Evolutionary conservation across 257 asterid species (phyloP).

Genomic region (Solanum habrochaites): DNA sequence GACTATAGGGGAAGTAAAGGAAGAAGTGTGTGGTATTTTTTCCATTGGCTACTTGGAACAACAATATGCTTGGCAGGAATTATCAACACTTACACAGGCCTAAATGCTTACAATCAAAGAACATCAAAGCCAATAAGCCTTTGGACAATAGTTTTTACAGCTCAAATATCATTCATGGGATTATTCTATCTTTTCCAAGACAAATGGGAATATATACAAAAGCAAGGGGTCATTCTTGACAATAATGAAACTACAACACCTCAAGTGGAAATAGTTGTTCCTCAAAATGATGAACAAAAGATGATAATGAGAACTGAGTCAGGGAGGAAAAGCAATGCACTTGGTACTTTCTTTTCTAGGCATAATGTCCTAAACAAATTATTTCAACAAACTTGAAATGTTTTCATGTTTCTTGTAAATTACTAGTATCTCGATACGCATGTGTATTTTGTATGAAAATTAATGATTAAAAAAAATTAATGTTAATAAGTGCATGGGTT

Average conservation of each 20-base stretch:
- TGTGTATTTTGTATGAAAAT: too few species aligned
- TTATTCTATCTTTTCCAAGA: constrained; percentile 70
- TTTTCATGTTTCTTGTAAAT: neutral
- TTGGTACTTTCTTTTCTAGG: constrained; percentile 56
- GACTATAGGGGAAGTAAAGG: constrained; percentile 40
- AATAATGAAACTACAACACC: neutral
- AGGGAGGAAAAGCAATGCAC: constrained; percentile 62
- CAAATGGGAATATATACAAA: constrained; percentile 67
- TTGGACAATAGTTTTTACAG: constrained; percentile 59
- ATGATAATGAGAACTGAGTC: constrained; percentile 17
- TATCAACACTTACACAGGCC: constrained; percentile 58
- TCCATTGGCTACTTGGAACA: constrained; percentile 78
- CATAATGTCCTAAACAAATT: constrained; percentile 59
- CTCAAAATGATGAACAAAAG: neutral
- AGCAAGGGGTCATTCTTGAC: constrained; percentile 31
- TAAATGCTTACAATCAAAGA: constrained; percentile 46
- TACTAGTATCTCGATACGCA: neutral
- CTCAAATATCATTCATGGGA: constrained; percentile 64
- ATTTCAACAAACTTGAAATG: constrained; percentile 50
- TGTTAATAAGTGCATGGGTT: too few species aligned
- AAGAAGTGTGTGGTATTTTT: constrained; percentile 50
- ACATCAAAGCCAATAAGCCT: constrained; percentile 43
- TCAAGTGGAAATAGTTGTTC: constrained; percentile 2
- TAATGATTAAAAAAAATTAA: too few species aligned
- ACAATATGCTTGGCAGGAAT: constrained; percentile 40